These are phyloP conservation scores for Boletus edulis DNA, from an alignment of 768 basidiomycete species.

Conservation along the genomic window DNA sequence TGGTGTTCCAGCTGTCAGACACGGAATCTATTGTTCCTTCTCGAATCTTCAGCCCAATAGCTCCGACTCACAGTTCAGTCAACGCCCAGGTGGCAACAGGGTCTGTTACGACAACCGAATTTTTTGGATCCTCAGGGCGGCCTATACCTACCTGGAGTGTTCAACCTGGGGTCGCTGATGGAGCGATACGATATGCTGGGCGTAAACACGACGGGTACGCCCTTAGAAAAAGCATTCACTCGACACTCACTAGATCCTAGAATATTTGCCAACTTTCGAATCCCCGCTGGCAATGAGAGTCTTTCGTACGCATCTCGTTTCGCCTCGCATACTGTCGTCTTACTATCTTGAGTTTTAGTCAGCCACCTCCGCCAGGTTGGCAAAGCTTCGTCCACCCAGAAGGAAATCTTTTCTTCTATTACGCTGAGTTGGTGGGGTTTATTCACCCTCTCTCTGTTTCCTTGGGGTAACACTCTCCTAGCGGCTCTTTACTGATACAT, in stretches of 20 bases:
- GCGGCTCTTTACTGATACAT: neutral
- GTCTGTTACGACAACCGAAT: neutral
- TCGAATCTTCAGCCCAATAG: neutral
- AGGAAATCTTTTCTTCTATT: neutral
- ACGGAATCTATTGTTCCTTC: neutral
- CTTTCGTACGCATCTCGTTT: neutral
- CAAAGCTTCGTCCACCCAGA: neutral
- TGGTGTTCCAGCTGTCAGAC: neutral
- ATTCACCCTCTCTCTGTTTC: neutral
- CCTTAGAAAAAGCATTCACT: neutral
- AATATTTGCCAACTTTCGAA: neutral
- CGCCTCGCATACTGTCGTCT: neutral
- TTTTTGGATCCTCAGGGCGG: neutral
- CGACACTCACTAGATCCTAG: neutral
- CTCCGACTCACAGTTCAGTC: neutral
- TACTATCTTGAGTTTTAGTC: neutral
- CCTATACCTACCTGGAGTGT: neutral
- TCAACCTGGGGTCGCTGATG: neutral
- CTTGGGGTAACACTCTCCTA: neutral
- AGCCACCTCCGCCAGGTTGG: neutral
- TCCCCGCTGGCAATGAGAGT: neutral
- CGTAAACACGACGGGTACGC: neutral
- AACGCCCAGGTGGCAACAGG: neutral
- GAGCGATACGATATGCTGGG: neutral
- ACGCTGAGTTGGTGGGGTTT: neutral